Base-by-base conservation (phyloP, 257 asterid genomes). In the Forsythia viridissima region DNA sequence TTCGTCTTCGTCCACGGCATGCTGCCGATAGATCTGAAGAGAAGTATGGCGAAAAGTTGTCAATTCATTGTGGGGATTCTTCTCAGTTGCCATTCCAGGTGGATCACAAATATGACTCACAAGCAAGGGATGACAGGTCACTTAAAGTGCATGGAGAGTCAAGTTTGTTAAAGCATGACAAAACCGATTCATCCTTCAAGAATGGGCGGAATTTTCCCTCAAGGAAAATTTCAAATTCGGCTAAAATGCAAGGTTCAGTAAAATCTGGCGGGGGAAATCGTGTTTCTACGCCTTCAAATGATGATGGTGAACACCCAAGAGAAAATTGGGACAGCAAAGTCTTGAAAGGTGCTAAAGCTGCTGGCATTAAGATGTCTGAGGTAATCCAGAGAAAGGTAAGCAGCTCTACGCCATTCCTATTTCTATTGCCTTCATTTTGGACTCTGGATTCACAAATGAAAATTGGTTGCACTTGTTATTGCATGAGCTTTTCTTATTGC, bases 371-470 rank as follows among this genome's bases (percentile, higher is more conserved):
- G 93, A 96, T 96, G 94, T 80, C 98, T 61, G 97, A 93, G 76
- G 85, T 83, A 74, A 80, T 87, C 73, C 96, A 86, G 82, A 92
- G 93, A 86, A 96, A 91, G 99, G 99, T 96, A 86, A 77, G 89
- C 70, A 61, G 80, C 77, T 84, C 55, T 66, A 71, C 71, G 83
- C 40, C 70, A 63, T 59, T 59, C 67, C 67, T 59, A 20, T 59
- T 43, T 21, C 36, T 59, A 20, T 59, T 59, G 11, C 36, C 4
- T 20, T 59, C 34, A 20, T 52, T 52, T 11, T 51, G 6, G 63
- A 52, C 63, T 16, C 24, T 59, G 67, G 67, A 59, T 59, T 7
- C 30, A 8, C 13, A 8, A 59, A 57, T 57, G 30, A 16, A 57
- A 30, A 57, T 57, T 57, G 34, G 66, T 57, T 57, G 21, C 34